A percentile compares a stretch with the other conserved stretches of the same genome.
Conservation (phyloP, 768 basidiomycete species). For the Cyclocybe aegerita region DNA sequence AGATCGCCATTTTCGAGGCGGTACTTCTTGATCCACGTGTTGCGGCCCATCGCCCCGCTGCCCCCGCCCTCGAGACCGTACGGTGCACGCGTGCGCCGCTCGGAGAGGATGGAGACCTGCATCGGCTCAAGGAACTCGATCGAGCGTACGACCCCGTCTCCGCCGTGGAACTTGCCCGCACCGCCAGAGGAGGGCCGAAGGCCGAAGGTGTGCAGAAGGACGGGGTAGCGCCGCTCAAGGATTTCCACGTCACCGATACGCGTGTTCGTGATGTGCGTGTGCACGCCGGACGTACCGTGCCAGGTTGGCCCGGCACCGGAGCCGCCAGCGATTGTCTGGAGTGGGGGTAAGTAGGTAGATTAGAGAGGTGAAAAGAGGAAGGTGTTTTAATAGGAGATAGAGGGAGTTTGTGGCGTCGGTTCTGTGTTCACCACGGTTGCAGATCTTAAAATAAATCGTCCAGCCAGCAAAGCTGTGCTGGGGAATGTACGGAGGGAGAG, state of each 20-base stretch:
- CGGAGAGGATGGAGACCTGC: constrained; percentile 87
- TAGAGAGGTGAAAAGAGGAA: constrained; percentile 8
- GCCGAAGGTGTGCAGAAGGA: constrained; percentile 84
- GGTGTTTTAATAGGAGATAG: background rate
- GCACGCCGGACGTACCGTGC: constrained; percentile 93
- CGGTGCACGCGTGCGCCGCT: constrained; percentile 84
- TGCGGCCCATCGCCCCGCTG: constrained; percentile 68
- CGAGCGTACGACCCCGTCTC: constrained; percentile 83
- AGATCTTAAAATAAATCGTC: too few relatives aligned
- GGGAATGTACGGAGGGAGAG: background rate
- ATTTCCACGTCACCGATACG: constrained; percentile 93
- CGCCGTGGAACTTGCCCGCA: constrained; percentile 70
- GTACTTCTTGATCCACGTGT: constrained; percentile 83
- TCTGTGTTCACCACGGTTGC: too few relatives aligned
- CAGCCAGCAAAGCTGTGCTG: too few relatives aligned
- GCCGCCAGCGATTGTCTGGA: constrained; percentile 89
- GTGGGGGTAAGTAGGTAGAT: constrained; percentile 4
- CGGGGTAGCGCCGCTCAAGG: constrained; percentile 89
- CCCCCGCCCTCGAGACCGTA: constrained; percentile 85
- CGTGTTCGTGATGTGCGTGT: constrained; percentile 92
- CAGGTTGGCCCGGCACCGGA: constrained; percentile 87
- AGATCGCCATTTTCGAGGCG: constrained; percentile 69
- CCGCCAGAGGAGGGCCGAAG: constrained; percentile 72
- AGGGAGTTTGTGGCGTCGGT: too few relatives aligned
- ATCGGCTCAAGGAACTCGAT: constrained; percentile 80